phyloP scores from a whole-genome alignment of 2,329 filamentous ascomycete species.

The Paraphoma sp. region DNA sequence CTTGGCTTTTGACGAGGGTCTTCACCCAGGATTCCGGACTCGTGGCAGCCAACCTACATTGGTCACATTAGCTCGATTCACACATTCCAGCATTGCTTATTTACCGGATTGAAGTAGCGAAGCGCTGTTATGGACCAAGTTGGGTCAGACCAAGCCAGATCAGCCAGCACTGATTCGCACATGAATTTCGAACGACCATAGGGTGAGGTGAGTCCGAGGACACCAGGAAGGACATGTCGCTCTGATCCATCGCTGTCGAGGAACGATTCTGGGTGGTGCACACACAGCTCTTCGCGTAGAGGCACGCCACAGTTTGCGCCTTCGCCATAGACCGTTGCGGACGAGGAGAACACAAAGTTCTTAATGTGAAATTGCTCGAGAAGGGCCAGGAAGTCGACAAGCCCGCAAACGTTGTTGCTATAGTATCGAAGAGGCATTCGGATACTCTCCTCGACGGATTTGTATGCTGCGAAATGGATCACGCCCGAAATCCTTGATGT shows the following conservation, averaged over 20 bases:
- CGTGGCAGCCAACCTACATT: conserved; percentile 64
- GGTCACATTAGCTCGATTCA: background rate
- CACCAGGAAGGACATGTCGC: conserved; percentile 55
- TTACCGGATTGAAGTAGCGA: conserved; percentile 70
- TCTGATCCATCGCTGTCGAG: conserved; percentile 53
- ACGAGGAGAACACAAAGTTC: conserved; percentile 72
- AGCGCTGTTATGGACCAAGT: conserved; percentile 69
- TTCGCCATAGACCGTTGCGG: conserved; percentile 70
- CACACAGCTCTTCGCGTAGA: conserved; percentile 63
- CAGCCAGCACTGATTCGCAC: conserved; percentile 70
- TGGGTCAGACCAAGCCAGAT: conserved; percentile 66
- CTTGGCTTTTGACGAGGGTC: conserved; percentile 67
- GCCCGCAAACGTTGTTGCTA: conserved; percentile 70
- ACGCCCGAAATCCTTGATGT: conserved; percentile 65
- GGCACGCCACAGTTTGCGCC: conserved; percentile 53
- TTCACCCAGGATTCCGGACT: conserved; percentile 69
- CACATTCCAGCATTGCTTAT: conserved; percentile 2
- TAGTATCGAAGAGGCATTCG: conserved; percentile 68
- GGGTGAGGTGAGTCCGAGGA: conserved; percentile 66
- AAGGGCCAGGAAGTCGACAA: conserved; percentile 65
- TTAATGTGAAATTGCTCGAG: conserved; percentile 67
- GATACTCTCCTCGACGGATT: conserved; percentile 71
- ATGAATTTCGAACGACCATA: conserved; percentile 74
- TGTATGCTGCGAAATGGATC: conserved; percentile 74
- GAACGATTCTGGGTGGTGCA: conserved; percentile 57